Base-by-base conservation (phyloP, 2,329 filamentous ascomycete species). In the Fusarium sterilihyphosum region DNA sequence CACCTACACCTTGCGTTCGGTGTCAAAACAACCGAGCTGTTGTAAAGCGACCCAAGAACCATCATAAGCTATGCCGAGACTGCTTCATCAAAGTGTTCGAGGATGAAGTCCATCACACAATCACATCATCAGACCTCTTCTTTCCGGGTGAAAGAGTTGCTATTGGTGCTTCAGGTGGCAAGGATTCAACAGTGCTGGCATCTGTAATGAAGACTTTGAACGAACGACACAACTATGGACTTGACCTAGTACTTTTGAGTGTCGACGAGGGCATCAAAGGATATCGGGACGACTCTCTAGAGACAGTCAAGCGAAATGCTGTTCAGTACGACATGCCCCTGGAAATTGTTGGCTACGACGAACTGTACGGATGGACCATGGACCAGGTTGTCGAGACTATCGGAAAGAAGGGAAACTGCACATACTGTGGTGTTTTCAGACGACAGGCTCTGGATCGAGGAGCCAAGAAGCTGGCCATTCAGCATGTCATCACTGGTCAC, bases 351-450 rank as follows among this genome's bases (percentile, higher is more conserved):
- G 95, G 96, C 57, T 99, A 99, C 79, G 92, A 92, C 61, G 93
- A 98, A 79, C 86, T 99, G 16, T 99, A 99, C 81, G 96, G 96
- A 14, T 99, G 96, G 96, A 98, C 95, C 2, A 99, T 99, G 96
- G 96, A 99, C 80, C 94, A 98, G 80, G 96, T 99, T 16, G 97
- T 99, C 8, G 93, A 95, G 78, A 94, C 96, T 54, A 93, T 99
- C 58, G 96, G 96, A 20, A 98, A 98, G 85, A 98, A 98, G 83
- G 95, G 96, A 37, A 99, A 99, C 83, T 99, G 96, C 88, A 99
- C 97, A 37, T 99, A 99, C 80, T 99, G 96, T 80, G 96, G 96
- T 20, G 96, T 99, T 24, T 99, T 99, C 81, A 89, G 96, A 61
- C 89, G 97, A 67, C 96, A 99, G 84, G 96, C 96, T 4, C 87